Evolutionary conservation across 2,329 filamentous ascomycete species (phyloP).

Genomic region (Tolypocladium inflatum): DNA sequence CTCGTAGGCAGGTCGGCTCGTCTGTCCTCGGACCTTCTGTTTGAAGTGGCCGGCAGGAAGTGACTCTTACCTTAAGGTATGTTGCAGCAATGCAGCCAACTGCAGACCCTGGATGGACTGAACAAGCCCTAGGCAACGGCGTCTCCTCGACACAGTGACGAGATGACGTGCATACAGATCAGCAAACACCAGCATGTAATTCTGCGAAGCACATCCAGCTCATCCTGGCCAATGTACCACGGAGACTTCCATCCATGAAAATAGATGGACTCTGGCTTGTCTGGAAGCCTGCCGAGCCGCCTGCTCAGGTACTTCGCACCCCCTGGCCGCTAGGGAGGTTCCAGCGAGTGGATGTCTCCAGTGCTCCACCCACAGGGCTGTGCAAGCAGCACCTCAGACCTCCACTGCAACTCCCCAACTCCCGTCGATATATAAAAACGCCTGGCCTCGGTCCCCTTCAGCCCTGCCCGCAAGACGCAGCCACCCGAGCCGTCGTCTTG

Average conservation of each 20-base stretch:
- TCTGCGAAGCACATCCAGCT: not conserved
- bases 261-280: too few relatives aligned
- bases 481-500: not conserved
- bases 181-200: not conserved
- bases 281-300: too few relatives aligned
- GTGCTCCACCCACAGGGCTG: not conserved
- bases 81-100: not conserved
- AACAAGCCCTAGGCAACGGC: not conserved
- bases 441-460: not conserved
- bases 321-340: not conserved
- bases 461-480: not conserved
- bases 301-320: not conserved
- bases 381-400: not conserved
- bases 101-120: not conserved
- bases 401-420: too few relatives aligned
- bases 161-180: not conserved
- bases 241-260: too few relatives aligned
- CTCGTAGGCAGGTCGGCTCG: not conserved
- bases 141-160: not conserved
- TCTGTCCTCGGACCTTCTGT: not conserved
- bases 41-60: not conserved
- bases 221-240: too few relatives aligned
- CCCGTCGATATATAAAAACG: not conserved
- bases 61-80: not conserved
- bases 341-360: not conserved